A percentile compares a stretch with the other conserved stretches of the same genome.
These are phyloP conservation scores for Dendrobium catenatum DNA, from an alignment of 106 monocot species.

Conservation along the genomic window DNA sequence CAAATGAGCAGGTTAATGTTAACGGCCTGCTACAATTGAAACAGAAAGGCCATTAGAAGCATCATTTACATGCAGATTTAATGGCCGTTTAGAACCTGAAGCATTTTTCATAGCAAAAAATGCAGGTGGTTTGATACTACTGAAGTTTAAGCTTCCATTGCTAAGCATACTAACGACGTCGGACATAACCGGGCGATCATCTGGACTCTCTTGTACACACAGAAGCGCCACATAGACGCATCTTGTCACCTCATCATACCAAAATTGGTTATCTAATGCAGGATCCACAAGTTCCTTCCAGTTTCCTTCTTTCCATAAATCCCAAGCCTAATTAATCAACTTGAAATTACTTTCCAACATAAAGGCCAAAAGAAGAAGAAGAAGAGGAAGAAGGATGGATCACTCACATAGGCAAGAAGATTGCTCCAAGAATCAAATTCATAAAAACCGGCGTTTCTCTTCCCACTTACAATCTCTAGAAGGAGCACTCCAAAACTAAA, in stretches of 20 bases:
- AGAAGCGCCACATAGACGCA: slow-evolving; percentile 35
- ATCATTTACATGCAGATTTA: not conserved
- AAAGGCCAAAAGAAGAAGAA: too few species aligned
- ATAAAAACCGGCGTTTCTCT: slow-evolving; percentile 13
- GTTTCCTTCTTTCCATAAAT: slow-evolving; percentile 8
- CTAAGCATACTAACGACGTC: slow-evolving; percentile 11
- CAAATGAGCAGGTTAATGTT: not conserved
- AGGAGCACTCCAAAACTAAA: slow-evolving; percentile 27
- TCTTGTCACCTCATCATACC: slow-evolving; percentile 9
- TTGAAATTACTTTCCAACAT: too few species aligned
- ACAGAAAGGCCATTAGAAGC: not conserved
- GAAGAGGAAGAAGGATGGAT: not conserved
- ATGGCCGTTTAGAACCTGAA: not conserved
- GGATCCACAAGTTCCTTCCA: not conserved
- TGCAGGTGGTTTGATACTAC: not conserved
- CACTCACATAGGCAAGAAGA: slow-evolving; percentile 28
- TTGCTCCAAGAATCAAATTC: not conserved
- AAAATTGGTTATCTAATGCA: not conserved
- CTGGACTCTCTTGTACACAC: slow-evolving; percentile 37
- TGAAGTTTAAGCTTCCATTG: not conserved
- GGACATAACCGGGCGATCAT: slow-evolving; percentile 32
- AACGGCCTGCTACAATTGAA: not conserved
- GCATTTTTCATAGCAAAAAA: not conserved
- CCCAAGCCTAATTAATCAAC: slow-evolving; percentile 17
- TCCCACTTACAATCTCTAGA: slow-evolving; percentile 26